Base-by-base conservation (phyloP, 768 basidiomycete genomes). In the Auricularia auricula-judae region DNA sequence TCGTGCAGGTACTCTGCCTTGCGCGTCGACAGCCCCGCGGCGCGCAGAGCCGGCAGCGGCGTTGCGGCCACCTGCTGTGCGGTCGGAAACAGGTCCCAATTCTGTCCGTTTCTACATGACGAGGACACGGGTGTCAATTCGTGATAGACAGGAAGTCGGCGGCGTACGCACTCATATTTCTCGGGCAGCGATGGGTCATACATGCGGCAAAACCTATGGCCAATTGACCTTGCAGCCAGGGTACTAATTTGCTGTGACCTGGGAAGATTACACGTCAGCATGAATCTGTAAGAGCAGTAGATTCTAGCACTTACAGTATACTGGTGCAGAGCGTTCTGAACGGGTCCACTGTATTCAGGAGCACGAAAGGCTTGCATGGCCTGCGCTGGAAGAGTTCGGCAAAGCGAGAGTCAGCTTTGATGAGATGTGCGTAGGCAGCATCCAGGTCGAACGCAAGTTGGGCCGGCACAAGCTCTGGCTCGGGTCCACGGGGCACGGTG, bases 1-100 rank as follows among this genome's bases (percentile, higher is more conserved):
- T 91, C 91, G 36, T 83, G 78, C 39, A 96, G 82, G 74, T 97
- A 97, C 77, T 95, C 91, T 2, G 89, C 91, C 73, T 97, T 97
- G n/a, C 93, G 79, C 16, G 76, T 81, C 66, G 88, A 91, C 64
- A 96, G 74, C 0, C 94, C 94, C 7, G 89, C 93, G 4, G 82
- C 80, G 62, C 84, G 82, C 39, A 96, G 77, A 2, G 78, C 78
- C 12, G 81, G 67, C 35, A 88, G 72, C 65, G 87, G 84, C 23
- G 82, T 84, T 36, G 76, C 74, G 2, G 84, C 77, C 2, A 96
- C 89, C 71, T 88, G 83, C 54, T 78, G 74, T 10, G 93, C 86
- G 2, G 82, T 81, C 1, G 93, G 93, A 72, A 91, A 95, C 65
- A 81, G 78, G n/a, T 74, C 71, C n/a, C 65, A 68, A 16, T 43